Conservation (phyloP, 176 grass and related monocot species). For the Zoysia pacifica region DNA sequence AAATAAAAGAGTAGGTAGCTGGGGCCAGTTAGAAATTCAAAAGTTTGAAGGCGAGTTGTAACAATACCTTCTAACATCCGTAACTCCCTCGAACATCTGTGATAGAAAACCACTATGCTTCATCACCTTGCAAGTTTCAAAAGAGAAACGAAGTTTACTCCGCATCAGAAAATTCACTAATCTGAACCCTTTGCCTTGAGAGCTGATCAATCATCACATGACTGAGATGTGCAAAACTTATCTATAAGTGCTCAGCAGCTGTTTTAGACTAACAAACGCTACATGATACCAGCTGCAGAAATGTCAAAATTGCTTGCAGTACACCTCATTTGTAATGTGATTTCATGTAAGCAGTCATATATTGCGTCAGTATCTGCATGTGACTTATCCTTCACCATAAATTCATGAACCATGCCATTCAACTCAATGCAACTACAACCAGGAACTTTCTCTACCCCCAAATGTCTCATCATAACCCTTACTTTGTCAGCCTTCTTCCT, state of each 20-base stretch:
- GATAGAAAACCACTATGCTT: neutral
- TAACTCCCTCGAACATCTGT: neutral
- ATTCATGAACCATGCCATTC: conserved; percentile 75
- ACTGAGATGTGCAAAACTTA: conserved; percentile 17
- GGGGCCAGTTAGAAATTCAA: neutral
- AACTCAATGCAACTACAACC: conserved; percentile 80
- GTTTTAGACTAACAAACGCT: neutral
- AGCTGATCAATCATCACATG: neutral
- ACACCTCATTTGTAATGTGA: conserved; percentile 50
- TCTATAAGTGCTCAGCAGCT: conserved; percentile 10
- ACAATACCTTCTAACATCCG: neutral
- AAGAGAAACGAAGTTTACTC: neutral
- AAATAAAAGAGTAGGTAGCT: neutral
- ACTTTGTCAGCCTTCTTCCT: conserved; percentile 72
- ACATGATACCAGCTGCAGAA: conserved; percentile 8
- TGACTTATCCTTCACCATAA: conserved; percentile 62
- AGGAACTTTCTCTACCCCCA: conserved; percentile 74
- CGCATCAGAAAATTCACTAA: neutral
- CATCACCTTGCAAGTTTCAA: neutral
- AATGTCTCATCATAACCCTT: conserved; percentile 67
- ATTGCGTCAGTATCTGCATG: conserved; percentile 53
- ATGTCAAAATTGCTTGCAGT: conserved; percentile 24
- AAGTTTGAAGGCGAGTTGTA: neutral
- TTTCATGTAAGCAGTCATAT: conserved; percentile 61
- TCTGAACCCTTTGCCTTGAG: neutral